Base-by-base conservation (phyloP, 352 stramenopile species). In the Plasmopara halstedii region DNA sequence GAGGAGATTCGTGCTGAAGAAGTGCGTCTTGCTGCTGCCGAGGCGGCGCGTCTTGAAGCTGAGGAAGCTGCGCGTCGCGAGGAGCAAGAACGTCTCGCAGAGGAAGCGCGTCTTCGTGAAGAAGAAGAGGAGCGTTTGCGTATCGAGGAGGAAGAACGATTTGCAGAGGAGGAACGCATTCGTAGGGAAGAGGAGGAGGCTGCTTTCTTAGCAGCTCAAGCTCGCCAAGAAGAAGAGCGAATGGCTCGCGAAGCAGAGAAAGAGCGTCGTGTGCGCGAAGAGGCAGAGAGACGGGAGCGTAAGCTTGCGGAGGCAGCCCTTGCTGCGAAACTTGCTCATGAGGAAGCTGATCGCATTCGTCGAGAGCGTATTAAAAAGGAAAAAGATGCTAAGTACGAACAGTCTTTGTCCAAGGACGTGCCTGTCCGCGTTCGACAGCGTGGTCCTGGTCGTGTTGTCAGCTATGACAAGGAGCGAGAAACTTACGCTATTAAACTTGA, bases 391-490 rank as follows among this genome's bases (percentile, higher is more conserved):
- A 86, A 87, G 57, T 93, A 93, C 47, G 79, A 90, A 54, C 76
- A 90, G 46, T 93, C 82, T 26, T 53, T 91, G 22, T 87, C 73
- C 27, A 89, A 87, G 61, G 79, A 93, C 48, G 82, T 93, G 40
- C 82, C 82, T n/a, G 79, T 93, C 46, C 36, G 90, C 13, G 79
- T 93, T 43, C 80, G 60, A 40, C 62, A 78, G 44, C 77, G 82
- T 53, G 82, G 79, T 17, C 73, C 72, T 1, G 82, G 78, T 26
- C 76, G 75, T 26, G 58, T 93, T 13, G 60, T 90, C 21, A 73
- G 69, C 51, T 93, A 93, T 57, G 71, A 93, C 58, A 78, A 83
- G 51, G 56, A 89, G n/a, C 58, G 64, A 13, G 76, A 90, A 56
- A 82, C 67, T 25, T 93, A 93, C 58, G 64, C 57, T 14, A 69